A percentile compares a stretch with the other conserved stretches of the same genome.
Evolutionary conservation across 176 grass and related monocot genomes (phyloP).

Genomic region (Neostapfia colusana): DNA sequence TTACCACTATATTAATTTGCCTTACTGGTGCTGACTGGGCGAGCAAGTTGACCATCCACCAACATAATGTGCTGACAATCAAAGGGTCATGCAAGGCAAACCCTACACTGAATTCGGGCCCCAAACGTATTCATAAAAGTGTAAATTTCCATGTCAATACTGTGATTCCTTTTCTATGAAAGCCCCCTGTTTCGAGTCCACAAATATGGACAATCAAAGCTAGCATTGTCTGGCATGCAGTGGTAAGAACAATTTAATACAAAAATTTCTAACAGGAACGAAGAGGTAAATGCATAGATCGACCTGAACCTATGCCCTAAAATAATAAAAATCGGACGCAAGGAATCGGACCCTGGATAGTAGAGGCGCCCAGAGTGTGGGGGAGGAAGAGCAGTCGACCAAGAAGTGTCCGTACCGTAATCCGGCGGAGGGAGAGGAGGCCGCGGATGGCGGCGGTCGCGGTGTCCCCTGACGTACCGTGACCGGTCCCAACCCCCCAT

Average conservation of each 20-base stretch:
- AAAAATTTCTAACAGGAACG: no score
- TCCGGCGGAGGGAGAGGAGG: conserved; percentile 9
- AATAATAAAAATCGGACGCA: neutral
- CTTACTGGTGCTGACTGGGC: neutral
- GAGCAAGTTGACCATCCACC: neutral
- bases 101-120: no score
- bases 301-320: conserved; percentile 3
- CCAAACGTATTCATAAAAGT: neutral
- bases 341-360: neutral
- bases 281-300: neutral
- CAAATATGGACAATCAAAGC: no score
- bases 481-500: conserved; percentile 27
- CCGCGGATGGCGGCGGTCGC: neutral
- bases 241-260: neutral
- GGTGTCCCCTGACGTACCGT: neutral
- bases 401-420: conserved; percentile 27
- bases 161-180: neutral
- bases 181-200: no score
- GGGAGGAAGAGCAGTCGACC: neutral
- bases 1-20: neutral
- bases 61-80: neutral
- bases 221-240: neutral
- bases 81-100: no score
- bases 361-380: neutral
- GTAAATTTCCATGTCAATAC: neutral